phyloP scores from a whole-genome alignment of 768 basidiomycete species.

The Auricularia sp. region DNA sequence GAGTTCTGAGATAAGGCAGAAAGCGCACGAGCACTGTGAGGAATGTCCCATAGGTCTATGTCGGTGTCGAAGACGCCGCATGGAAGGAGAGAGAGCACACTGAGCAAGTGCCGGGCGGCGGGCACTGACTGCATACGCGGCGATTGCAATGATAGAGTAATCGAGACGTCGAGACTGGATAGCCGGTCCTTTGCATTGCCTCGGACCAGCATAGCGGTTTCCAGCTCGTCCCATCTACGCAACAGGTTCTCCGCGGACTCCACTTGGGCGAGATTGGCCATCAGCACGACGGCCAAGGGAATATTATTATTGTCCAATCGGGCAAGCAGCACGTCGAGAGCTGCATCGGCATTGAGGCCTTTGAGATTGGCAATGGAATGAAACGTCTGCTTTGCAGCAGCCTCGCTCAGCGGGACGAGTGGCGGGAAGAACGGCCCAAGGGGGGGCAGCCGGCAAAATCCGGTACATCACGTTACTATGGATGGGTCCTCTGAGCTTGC shows the following conservation, averaged over 20 bases:
- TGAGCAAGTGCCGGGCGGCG: neutral
- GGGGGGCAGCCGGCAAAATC: too few relatives aligned
- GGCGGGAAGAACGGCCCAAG: neutral
- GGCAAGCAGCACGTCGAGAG: neutral
- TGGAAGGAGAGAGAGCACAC: neutral
- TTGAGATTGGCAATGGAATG: neutral
- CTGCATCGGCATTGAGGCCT: neutral
- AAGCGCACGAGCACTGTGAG: neutral
- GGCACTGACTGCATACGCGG: neutral
- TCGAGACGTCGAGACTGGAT: neutral
- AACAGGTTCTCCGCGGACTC: neutral
- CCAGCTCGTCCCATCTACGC: neutral
- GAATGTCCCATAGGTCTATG: slow-evolving; percentile 4
- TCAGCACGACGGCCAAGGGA: neutral
- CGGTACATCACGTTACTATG: too few relatives aligned
- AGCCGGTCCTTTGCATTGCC: neutral
- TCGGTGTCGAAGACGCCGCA: slow-evolving; percentile 8
- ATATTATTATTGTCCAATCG: neutral
- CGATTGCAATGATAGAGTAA: neutral
- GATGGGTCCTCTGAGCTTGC: too few relatives aligned
- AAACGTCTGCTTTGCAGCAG: neutral
- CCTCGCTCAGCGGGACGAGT: neutral
- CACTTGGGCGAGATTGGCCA: neutral
- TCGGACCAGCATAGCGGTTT: neutral
- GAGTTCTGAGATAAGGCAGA: neutral